Evolutionary conservation across 2,329 filamentous ascomycete genomes (phyloP), one percentile per base, ranked within the genome.

Genomic region (Decorospora gaudefroyi): DNA sequence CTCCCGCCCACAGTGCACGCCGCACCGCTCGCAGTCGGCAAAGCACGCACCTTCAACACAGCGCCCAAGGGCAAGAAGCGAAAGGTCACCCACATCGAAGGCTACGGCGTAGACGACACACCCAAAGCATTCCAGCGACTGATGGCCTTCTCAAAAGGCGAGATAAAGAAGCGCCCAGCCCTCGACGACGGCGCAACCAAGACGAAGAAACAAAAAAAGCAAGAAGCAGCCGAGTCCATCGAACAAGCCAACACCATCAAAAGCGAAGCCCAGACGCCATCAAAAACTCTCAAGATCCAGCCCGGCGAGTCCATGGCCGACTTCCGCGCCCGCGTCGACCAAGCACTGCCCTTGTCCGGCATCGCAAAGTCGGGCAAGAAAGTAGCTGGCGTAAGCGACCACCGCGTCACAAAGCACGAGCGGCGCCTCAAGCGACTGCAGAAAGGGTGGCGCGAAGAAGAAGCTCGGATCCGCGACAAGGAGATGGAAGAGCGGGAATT

Each of bases 61-160:
- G 58, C 52, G 18, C 42, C 61, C 11, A 63, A 61, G 46, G 67
- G 49, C 38, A 69, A 64, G 40, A 71, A 71, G 53, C 59, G 62
- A 48, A 72, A 69, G 50, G 45, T 68, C 57, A 28, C 68, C 55
- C 61, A 81, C 74, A 38, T 65, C 26, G 61, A 77, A 70, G 65
- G 74, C 73, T 72, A 84, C 78, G 72, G 76, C 23, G 70, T 80
- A 26, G 85, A 95, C 67, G 93, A 97, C 72, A 91, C 88, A 1
- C 93, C 93, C 0, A 87, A 89, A 56, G 89, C 87, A 1, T 99
- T 99, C 71, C 82, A 83, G 50, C 84, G 90, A 9, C 74, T 97
- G 51, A 93, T 97, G 87, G 83, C 87, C 22, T 81, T 84, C 55
- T 81, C 85, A 27, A 71, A 76, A 11, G 78, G 82, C n/a, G 73